Evolutionary conservation across 1,284 basidiomycete species (phyloP), one percentile per base, ranked within the genome.

Genomic region (Pseudozyma pruni): DNA sequence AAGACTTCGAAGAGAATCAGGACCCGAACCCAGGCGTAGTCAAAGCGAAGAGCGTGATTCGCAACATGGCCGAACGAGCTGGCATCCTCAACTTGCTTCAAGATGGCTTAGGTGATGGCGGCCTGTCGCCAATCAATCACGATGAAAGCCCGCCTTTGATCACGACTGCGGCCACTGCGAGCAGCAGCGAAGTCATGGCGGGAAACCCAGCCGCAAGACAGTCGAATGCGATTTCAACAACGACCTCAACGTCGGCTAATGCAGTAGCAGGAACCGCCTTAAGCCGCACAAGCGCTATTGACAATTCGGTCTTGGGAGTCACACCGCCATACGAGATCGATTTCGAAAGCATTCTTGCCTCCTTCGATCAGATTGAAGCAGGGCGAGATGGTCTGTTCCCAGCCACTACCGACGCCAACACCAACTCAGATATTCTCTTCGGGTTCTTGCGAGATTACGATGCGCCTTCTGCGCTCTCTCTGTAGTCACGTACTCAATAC

Each of bases 1-100:
- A 46, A 10, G 56, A 59, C 19, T 59, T 59, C 25, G 56, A 59
- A 20, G 56, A 59, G 56, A 59, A 59, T 33, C 56, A 59, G 14
- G 38, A 59, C 14, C 56, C 56, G 8, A 59, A 59, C 16, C 48
- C 56, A 13, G 56, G 56, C n/a, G 50, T 60, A 0, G 57, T 37
- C 33, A 60, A 60, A 35, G 50, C 50, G 1, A 60, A 60, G 20
- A 52, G 31, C 8, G 56, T 59, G 19, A 59, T 59, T 4, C 22
- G 56, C 6, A 59, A 59, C n/a, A 59, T 59, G 56, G 56, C 56
- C 4, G 56, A 59, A 14, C 35, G 56, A 4, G 47, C 56, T 1
- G 48, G 56, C 7, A 59, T 59, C 6, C 23, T 59, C 10, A 14
- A 52, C 5, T 32, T 59, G n/a, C 19, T 59, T 7, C 27, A 59